phyloP scores from a whole-genome alignment of 306 rosid species.

The Quercus bicolor region DNA sequence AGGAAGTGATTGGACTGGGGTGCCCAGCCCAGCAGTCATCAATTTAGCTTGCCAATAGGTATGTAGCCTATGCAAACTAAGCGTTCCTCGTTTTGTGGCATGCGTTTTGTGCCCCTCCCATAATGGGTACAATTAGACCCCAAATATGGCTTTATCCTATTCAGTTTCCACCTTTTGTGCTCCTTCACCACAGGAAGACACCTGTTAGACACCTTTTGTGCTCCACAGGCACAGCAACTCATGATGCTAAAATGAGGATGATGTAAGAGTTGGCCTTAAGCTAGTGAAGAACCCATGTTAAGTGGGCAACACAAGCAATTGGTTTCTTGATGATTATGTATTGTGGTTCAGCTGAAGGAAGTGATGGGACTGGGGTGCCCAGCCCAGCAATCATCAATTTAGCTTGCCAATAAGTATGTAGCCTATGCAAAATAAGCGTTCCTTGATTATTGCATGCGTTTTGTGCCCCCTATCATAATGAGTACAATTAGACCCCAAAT shows the following conservation, averaged over 20 bases:
- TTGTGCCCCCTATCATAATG: background rate
- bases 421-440: background rate
- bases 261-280: background rate
- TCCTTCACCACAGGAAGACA: background rate
- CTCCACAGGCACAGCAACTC: background rate
- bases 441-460: background rate
- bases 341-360: background rate
- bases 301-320: background rate
- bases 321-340: background rate
- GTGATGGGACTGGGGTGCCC: no score
- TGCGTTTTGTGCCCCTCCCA: background rate
- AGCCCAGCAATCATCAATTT: background rate
- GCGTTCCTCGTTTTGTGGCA: background rate
- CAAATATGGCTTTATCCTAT: slow-evolving; percentile 2
- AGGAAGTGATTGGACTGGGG: background rate
- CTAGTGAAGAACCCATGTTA: background rate
- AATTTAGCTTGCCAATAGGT: background rate
- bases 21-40: background rate
- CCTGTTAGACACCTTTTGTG: no score
- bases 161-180: slow-evolving; percentile 19
- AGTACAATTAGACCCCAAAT: no score
- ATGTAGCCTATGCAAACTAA: background rate
- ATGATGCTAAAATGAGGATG: slow-evolving; percentile 8
- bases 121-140: no score
- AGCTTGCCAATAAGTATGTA: background rate